phyloP scores from a whole-genome alignment of 768 basidiomycete genomes.

The Cubamyces lactineus region DNA sequence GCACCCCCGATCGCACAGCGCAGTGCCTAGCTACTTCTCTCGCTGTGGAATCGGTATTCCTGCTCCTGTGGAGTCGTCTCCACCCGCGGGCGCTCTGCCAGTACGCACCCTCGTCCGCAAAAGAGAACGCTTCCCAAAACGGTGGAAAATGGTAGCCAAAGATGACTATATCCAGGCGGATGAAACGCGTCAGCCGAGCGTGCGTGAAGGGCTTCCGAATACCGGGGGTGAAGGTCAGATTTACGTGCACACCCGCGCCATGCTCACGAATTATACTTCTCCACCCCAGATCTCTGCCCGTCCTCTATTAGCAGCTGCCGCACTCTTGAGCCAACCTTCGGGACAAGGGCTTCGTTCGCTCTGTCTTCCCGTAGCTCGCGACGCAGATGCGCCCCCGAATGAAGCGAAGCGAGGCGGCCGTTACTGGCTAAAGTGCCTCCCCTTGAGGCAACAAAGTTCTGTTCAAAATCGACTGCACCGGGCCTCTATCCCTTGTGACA shows the following conservation, averaged over 20 bases:
- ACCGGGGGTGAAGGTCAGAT: constrained; percentile 1
- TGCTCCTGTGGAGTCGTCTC: constrained; percentile 12
- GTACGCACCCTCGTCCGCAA: not conserved
- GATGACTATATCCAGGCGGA: not conserved
- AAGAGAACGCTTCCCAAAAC: constrained; percentile 4
- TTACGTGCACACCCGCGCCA: constrained; percentile 8
- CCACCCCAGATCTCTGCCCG: constrained; percentile 7
- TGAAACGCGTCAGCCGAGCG: not conserved
- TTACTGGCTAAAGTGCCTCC: not conserved
- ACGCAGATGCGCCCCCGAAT: not conserved
- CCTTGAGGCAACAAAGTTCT: not conserved
- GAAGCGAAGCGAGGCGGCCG: not conserved
- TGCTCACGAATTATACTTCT: not conserved
- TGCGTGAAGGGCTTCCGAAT: not conserved
- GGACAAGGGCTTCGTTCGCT: not conserved
- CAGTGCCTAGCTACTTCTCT: not conserved
- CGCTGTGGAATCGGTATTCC: not conserved
- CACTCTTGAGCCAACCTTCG: not conserved
- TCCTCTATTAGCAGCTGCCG: not conserved
- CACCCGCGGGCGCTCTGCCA: constrained; percentile 6
- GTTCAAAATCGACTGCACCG: not conserved
- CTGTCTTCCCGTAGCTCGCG: not conserved
- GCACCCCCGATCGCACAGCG: constrained; percentile 12
- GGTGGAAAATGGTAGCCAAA: not conserved
- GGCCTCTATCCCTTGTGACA: constrained; percentile 10